Percentiles rank a stretch among this genome's conserved stretches.
Evolutionary conservation across 768 basidiomycete species (phyloP).

Genomic region (Sporobolomyces roseus): DNA sequence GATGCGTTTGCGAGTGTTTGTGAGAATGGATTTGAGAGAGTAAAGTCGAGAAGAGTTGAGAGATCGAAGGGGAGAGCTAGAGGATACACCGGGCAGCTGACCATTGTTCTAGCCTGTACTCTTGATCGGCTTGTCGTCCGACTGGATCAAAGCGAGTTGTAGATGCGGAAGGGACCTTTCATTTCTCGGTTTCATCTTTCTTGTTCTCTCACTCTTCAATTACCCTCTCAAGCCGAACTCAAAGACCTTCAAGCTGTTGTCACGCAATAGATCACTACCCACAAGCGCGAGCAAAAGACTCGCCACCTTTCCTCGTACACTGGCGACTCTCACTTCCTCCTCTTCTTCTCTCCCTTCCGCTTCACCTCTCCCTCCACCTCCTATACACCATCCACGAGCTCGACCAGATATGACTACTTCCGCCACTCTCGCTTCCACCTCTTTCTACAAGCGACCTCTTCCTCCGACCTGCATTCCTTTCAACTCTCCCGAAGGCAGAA

Average conservation of each 20-base stretch:
- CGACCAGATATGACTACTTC: not conserved
- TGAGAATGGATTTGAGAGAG: not conserved
- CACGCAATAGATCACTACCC: not conserved
- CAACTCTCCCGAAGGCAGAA: slow-evolving; percentile 26
- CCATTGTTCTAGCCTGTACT: not conserved
- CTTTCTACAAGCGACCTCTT: slow-evolving; percentile 42
- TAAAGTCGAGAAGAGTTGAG: not conserved
- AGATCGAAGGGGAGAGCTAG: slow-evolving; percentile 10
- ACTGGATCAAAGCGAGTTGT: not conserved
- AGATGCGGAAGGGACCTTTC: not conserved
- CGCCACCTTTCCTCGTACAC: not conserved
- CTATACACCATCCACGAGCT: not conserved
- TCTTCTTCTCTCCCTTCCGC: not conserved
- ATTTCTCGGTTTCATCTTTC: not conserved
- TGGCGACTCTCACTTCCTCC: not conserved
- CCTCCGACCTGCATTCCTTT: slow-evolving; percentile 39
- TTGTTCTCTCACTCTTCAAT: not conserved
- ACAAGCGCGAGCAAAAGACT: not conserved
- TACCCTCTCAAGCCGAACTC: not conserved
- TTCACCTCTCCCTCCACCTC: not conserved
- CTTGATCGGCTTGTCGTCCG: no score
- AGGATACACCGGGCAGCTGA: not conserved
- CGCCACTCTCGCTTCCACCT: slow-evolving; percentile 14
- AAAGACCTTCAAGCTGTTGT: slow-evolving; percentile 2
- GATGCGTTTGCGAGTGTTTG: slow-evolving; percentile 7